Percentiles rank a stretch among this genome's conserved stretches.
phyloP scores from a whole-genome alignment of 192 early-diverging fungal species.

The Allomyces arbusculus region DNA sequence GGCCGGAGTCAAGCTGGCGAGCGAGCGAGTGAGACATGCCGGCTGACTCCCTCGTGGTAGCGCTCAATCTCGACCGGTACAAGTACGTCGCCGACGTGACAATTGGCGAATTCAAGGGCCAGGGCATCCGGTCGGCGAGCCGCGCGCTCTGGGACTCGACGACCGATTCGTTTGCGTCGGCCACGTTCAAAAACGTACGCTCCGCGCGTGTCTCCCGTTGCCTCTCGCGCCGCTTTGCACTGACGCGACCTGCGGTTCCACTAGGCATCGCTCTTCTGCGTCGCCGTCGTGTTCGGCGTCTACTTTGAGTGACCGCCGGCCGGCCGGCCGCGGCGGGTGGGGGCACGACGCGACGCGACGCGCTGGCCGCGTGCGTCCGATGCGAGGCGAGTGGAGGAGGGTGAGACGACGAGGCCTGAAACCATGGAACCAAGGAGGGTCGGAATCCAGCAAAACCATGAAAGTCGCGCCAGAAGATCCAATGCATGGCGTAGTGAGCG shows the following conservation, averaged over 20 bases:
- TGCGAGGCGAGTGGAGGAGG: no score
- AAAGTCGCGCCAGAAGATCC: no score
- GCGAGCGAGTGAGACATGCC: neutral
- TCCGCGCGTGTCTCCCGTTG: no score
- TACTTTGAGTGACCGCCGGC: neutral
- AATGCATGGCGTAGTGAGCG: no score
- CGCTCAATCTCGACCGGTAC: conserved; percentile 31
- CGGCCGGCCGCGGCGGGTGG: no score
- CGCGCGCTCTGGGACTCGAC: conserved; percentile 29
- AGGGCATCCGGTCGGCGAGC: conserved; percentile 30
- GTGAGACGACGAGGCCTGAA: no score
- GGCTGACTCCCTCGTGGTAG: conserved; percentile 8
- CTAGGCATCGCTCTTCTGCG: neutral
- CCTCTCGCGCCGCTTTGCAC: no score
- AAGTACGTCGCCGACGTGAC: conserved; percentile 33
- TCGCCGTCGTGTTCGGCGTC: neutral
- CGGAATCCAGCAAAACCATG: no score
- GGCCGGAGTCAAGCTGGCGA: no score
- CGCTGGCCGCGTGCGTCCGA: no score
- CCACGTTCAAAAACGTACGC: conserved; percentile 28
- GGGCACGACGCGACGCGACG: no score
- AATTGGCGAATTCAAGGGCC: conserved; percentile 37
- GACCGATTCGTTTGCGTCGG: conserved; percentile 30
- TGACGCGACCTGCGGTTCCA: neutral
- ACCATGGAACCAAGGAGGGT: no score